Evolutionary conservation across 192 early-diverging fungal genomes (phyloP), one percentile per base, ranked within the genome.

Genomic region (Polychytrium aggregatum): DNA sequence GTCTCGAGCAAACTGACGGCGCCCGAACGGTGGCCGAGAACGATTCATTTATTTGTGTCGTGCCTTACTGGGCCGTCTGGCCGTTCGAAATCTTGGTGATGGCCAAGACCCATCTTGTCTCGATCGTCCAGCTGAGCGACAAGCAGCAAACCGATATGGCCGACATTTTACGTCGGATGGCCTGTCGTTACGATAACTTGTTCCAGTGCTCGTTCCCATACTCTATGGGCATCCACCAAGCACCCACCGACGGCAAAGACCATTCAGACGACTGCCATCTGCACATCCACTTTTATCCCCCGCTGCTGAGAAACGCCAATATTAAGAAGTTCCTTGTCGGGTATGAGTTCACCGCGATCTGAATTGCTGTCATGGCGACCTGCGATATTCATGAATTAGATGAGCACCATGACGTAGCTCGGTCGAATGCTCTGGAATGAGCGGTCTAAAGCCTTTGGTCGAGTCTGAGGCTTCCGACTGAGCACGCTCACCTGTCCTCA

Each of bases 1-100:
- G 61, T 17, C 42, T 77, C 9, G 86, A 90, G 54, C 37, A 50
- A 1, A 38, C 53, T 9, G 61, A 78, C 28, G 57, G 72, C 4
- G 66, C 76, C 9, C 77, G 92, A 21, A 50, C 90, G 24, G 80
- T 98, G 3, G 71, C 76, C 45, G 76, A 86, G 59, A 94, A 93
- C 59, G 71, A 71, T 21, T 74, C 76, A 0, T 98, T 92, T 53
- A 50, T 87, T 27, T 84, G 77, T 8, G 49, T 95, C 0, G 88
- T 92, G 0, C 94, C 94, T 11, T 98, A 90, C 68, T 98, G 94
- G 93, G 92, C 90, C 0, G 71, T 84, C 9, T 98, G 94, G 94
- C 94, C 94, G 3, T 95, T 85, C 50, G 94, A 98, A 56, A 87
- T 85, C 47, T 71, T 98, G 71, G 70, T 98, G 10, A 58, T 92